Evolutionary conservation across 225 moss, liverwort and hornwort genomes (phyloP).

Genomic region (Pseudoscleropodium purum): DNA sequence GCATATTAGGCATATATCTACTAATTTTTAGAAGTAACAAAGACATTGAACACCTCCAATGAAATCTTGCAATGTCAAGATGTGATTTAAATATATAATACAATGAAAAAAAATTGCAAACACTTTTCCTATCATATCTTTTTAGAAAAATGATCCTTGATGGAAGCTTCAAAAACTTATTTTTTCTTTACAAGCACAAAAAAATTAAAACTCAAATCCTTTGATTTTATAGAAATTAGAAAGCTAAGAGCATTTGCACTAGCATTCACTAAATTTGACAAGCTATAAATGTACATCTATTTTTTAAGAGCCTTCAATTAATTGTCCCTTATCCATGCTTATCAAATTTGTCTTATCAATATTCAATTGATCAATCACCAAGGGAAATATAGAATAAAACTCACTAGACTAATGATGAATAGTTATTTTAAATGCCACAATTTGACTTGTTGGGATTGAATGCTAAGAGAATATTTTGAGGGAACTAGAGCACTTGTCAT

Average conservation of each 20-base stretch:
- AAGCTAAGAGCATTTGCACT: accelerated
- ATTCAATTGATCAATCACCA: neutral
- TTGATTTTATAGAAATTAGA: neutral
- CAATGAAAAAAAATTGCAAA: no score
- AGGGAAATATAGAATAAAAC: no score
- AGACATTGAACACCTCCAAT: neutral
- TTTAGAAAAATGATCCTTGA: neutral
- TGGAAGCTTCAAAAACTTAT: neutral
- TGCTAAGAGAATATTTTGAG: neutral
- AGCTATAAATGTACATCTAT: neutral
- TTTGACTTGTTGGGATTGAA: neutral
- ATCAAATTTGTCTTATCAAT: neutral
- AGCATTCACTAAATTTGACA: neutral
- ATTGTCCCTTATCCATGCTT: accelerated
- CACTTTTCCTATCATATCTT: neutral
- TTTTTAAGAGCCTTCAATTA: neutral
- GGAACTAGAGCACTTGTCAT: accelerated
- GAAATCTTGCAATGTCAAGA: neutral
- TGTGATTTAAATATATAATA: neutral
- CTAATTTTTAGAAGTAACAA: neutral
- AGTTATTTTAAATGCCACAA: neutral
- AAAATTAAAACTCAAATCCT: neutral
- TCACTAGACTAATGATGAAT: no score
- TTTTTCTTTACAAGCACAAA: neutral
- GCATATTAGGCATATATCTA: neutral